Evolutionary conservation across 129 eudicot species (phyloP), one percentile per base, ranked within the genome.

Genomic region (Tagetes erecta): DNA sequence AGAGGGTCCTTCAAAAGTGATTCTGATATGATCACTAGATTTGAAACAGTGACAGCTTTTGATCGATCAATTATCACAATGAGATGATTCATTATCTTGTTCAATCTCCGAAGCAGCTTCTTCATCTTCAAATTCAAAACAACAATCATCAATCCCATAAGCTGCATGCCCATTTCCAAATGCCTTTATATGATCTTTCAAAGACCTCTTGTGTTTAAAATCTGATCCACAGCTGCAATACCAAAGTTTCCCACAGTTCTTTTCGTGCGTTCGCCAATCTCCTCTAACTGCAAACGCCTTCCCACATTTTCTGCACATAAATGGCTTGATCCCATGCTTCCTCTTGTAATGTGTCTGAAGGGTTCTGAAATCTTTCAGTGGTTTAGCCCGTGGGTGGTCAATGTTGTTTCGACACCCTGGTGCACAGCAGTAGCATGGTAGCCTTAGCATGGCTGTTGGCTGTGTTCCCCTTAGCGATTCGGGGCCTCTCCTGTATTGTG

Each of bases 291-390:
- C 95, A 58, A 91, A 91, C 3, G 95, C 90, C 70, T 91, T 91
- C 20, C 91, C 90, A 55, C 97, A 91, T 81, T 88, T 91, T 69
- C 95, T 63, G 72, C 97, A 91, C 86, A 85, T 77, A 67, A 91
- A 91, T 0, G 97, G 95, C 86, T 91, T 91, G 63, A 88, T 86
- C 30, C 97, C 95, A 40, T 88, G 97, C 84, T 91, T 91, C 75
- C 97, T 84, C 52, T 91, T 91, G 88, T 91, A 91, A 70, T 91
- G 97, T 0, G 97, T 92, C 74, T 92, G 97, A 67, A 92, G 96
- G 80, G 97, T 92, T 80, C 96, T 68, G 87, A 92, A 92, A 62
- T 92, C 97, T 74, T 92, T 92, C 34, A 92, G 90, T 5, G 97
- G 96, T 44, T 92, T 92, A 9, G 97, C 89, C 42, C 96, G 74